Evolutionary conservation across 2,329 filamentous ascomycete genomes (phyloP), one percentile per base, ranked within the genome.

Genomic region (Tolypocladium ophioglossoides): DNA sequence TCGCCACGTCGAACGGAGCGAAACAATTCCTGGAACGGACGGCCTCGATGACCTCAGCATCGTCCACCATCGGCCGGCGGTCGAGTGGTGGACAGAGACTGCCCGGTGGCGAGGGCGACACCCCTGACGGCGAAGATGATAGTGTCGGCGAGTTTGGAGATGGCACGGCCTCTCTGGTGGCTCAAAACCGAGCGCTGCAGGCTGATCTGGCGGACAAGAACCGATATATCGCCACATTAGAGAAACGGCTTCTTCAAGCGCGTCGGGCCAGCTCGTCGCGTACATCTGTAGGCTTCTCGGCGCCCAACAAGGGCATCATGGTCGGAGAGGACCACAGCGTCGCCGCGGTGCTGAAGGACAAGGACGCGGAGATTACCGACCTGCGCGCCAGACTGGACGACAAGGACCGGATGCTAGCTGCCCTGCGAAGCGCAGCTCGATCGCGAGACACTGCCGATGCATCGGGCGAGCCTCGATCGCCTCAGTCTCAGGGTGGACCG

Each of bases 181-280:
- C 89, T n/a, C 94, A 96, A 66, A 91, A 96, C 61, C 83, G 85
- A 51, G 88, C 95, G n/a, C 74, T 99, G 50, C 94, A 96, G 68
- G 84, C 91, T n/a, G 94, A 99, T 68, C 79, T 99, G 49, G 83
- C 82, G n/a, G 94, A 99, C 72, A 96, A 96, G 74, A 97, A 94
- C 63, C 87, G 94, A 35, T 99, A 99, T 69, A 97, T 97, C 62
- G 81, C 87, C 32, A 97, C 94, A 0, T 73, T 99, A 14, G 94
- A 99, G 73, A 95, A 95, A 70, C 83, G 94, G 30, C 76, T 99
- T 1, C 76, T 97, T 37, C 94, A 99, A 66, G 94, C 94, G 39
- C 81, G 94, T 41, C 80, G 92, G 50, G 90, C 91, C 0, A 96
- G 91, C 70, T 91, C 95, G 53, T 92, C 90, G 9, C 84, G 92